phyloP scores from a whole-genome alignment of 345 rosid species.

The Ricinus communis region DNA sequence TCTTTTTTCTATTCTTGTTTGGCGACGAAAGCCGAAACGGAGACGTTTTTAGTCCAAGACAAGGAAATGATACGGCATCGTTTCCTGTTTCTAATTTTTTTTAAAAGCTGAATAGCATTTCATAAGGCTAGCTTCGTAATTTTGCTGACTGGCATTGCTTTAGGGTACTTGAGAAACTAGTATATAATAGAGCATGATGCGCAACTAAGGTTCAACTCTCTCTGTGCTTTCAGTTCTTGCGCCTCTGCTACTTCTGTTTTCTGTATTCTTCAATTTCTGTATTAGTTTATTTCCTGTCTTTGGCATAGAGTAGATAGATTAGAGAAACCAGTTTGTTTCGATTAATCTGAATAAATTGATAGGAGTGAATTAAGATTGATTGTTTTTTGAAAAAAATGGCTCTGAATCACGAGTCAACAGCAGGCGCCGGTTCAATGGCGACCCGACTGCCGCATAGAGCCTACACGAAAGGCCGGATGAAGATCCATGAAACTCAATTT shows the following conservation, averaged over 20 bases:
- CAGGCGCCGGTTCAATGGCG: constrained; percentile 34
- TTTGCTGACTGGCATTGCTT: neutral
- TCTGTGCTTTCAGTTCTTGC: neutral
- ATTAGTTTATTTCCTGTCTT: no score
- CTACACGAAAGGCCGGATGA: constrained; percentile 21
- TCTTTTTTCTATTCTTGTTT: no score
- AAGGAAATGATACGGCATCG: no score
- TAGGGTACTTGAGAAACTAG: neutral
- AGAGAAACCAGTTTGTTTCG: no score
- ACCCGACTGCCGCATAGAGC: constrained; percentile 49
- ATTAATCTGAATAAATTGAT: no score
- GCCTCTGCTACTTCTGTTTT: no score
- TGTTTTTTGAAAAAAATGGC: no score
- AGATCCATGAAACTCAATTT: constrained; percentile 19
- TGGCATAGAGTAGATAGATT: no score
- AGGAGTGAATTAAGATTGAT: no score
- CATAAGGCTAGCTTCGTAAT: neutral
- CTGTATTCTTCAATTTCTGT: no score
- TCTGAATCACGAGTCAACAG: constrained; percentile 44
- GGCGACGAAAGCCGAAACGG: neutral
- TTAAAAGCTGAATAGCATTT: no score
- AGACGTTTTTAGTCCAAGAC: neutral
- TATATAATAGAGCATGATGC: neutral
- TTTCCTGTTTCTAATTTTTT: no score
- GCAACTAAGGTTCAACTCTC: accelerated